Conservation (phyloP, 2,329 filamentous ascomycete species). For the Cercospora sp. region DNA sequence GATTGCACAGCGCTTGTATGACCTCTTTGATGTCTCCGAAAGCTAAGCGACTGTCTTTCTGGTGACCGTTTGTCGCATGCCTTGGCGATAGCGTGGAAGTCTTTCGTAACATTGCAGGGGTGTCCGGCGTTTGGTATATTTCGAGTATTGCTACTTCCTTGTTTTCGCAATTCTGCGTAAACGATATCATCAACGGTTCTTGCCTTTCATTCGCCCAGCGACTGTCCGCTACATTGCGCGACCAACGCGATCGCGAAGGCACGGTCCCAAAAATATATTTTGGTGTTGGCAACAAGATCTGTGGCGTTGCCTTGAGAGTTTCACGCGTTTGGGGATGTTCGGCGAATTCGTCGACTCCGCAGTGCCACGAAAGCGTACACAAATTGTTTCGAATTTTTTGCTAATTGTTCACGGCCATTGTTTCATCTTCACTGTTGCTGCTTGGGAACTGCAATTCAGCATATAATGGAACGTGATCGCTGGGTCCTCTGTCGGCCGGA, state of each 20-base stretch:
- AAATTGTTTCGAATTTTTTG: neutral
- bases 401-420: neutral
- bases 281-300: neutral
- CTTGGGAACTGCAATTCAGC: constrained; percentile 20
- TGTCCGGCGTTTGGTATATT: neutral
- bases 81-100: neutral
- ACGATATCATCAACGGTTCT: neutral
- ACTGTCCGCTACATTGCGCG: neutral
- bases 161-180: neutral
- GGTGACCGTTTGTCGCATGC: neutral
- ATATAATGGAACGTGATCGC: constrained; percentile 58
- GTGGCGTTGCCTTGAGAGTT: neutral
- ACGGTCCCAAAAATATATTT: neutral
- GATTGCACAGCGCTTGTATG: neutral
- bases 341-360: neutral
- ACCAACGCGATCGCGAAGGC: neutral
- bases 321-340: neutral
- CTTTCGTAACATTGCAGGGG: neutral
- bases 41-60: neutral
- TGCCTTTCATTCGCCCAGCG: neutral
- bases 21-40: neutral
- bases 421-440: constrained; percentile 1
- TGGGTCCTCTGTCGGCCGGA: constrained; percentile 50
- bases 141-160: neutral
- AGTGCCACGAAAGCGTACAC: neutral